Percentiles rank a stretch among this genome's conserved stretches.
These are phyloP conservation scores for Ustulina deusta DNA, from an alignment of 2,329 filamentous ascomycete genomes.

Conservation along the genomic window DNA sequence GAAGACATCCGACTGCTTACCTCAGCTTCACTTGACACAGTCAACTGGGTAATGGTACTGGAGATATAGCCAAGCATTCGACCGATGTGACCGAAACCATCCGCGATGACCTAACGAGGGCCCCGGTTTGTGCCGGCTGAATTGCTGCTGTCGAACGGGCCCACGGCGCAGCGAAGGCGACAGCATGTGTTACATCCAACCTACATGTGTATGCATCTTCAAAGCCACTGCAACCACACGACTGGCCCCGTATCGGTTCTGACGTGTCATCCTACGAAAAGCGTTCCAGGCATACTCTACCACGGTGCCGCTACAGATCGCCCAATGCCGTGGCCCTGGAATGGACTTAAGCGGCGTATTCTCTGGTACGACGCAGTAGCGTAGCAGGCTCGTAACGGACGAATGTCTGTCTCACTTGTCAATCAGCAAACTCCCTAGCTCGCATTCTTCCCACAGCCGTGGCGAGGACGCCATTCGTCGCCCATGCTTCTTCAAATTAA, in stretches of 20 bases:
- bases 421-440: constrained; percentile 13
- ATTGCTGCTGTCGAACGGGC: constrained; percentile 12
- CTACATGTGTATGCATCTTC: constrained; percentile 26
- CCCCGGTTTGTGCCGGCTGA: constrained; percentile 12
- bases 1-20: constrained; percentile 4
- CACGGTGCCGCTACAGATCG: constrained; percentile 34
- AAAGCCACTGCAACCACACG: constrained; percentile 34
- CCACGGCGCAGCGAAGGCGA: constrained; percentile 10
- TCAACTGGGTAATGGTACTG: neutral
- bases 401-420: constrained; percentile 28
- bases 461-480: constrained; percentile 11
- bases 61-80: constrained; percentile 9
- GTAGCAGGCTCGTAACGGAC: constrained; percentile 19
- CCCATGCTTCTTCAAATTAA: neutral
- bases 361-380: constrained; percentile 28
- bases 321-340: constrained; percentile 42
- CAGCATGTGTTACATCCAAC: constrained; percentile 23
- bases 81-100: constrained; percentile 18
- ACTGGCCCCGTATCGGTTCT: constrained; percentile 29
- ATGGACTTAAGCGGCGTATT: constrained; percentile 29
- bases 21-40: neutral
- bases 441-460: neutral
- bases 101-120: constrained; percentile 2
- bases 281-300: constrained; percentile 12
- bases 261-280: constrained; percentile 37